phyloP scores from a whole-genome alignment of 495 filamentous ascomycete genomes.

The Umbilicaria muhlenbergii region DNA sequence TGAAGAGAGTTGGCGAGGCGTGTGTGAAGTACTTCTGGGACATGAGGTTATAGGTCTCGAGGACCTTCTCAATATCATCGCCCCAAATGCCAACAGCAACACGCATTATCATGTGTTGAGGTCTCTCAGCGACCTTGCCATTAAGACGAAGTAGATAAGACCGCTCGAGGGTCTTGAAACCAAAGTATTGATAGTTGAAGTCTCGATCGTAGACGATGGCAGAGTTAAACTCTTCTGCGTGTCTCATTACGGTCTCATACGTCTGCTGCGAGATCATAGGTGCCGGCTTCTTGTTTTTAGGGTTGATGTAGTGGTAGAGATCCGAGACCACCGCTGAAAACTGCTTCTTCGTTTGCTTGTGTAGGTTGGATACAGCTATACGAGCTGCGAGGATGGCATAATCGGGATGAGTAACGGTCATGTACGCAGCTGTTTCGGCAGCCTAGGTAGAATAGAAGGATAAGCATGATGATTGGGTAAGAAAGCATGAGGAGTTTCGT shows the following conservation, averaged over 20 bases:
- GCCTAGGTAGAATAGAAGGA: conserved; percentile 39
- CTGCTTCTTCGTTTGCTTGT: conserved; percentile 99
- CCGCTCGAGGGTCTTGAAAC: conserved; percentile 97
- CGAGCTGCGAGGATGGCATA: conserved; percentile 97
- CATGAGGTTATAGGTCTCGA: conserved; percentile 98
- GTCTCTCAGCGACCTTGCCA: conserved; percentile 87
- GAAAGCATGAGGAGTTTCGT: conserved; percentile 16
- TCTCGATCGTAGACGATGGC: conserved; percentile 98
- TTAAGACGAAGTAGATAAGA: conserved; percentile 90
- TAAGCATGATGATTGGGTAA: background rate
- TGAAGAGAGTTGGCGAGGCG: conserved; percentile 94
- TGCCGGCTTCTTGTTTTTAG: conserved; percentile 67
- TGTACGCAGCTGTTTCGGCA: conserved; percentile 97
- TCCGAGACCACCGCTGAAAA: conserved; percentile 89
- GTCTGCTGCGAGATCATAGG: conserved; percentile 87
- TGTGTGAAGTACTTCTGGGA: conserved; percentile 96
- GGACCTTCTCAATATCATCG: conserved; percentile 78
- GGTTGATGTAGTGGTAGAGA: conserved; percentile 92
- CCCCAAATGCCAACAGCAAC: conserved; percentile 94
- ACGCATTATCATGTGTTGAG: conserved; percentile 99
- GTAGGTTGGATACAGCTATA: conserved; percentile 97
- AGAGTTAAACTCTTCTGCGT: conserved; percentile 91
- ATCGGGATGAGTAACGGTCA: conserved; percentile 98
- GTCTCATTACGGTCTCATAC: conserved; percentile 84
- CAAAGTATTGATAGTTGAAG: conserved; percentile 99